These are phyloP conservation scores for Coccomyxa sp. DNA, from an alignment of 139 green algal species.

Conservation along the genomic window DNA sequence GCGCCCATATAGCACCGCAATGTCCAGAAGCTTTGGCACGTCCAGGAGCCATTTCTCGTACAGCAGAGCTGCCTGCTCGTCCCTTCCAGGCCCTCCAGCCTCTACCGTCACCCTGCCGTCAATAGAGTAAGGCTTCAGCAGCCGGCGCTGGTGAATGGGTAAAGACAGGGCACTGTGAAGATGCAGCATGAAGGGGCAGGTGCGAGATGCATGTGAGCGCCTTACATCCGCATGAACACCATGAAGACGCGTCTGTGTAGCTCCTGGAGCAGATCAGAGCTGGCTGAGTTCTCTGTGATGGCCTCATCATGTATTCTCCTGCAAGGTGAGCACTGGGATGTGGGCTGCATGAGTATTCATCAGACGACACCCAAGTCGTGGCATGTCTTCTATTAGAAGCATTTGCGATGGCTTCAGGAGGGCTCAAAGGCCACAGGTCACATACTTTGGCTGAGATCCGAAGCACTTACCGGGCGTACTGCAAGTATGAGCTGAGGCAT, in stretches of 20 bases:
- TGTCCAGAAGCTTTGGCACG: conserved; percentile 70
- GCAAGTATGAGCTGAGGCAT: conserved; percentile 67
- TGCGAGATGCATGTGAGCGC: too few relatives aligned
- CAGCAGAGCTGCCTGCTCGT: conserved; percentile 31
- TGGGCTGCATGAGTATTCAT: background rate
- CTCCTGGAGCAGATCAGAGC: conserved; percentile 27
- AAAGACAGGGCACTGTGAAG: background rate
- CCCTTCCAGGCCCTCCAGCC: background rate
- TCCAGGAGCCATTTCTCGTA: conserved; percentile 56
- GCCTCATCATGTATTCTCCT: conserved; percentile 31
- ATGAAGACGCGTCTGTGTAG: conserved; percentile 60
- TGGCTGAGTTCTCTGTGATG: conserved; percentile 17
- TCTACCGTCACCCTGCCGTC: background rate
- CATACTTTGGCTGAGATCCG: background rate
- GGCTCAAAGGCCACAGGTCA: too few relatives aligned
- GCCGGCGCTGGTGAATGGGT: background rate
- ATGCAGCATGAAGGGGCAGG: conserved; percentile 1
- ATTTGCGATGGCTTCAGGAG: too few relatives aligned
- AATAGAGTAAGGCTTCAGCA: background rate
- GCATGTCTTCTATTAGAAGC: too few relatives aligned
- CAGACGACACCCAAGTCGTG: too few relatives aligned
- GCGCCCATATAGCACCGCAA: conserved; percentile 60
- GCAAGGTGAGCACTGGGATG: background rate
- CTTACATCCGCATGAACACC: conserved; percentile 58
- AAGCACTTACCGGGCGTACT: conserved; percentile 28